These are phyloP conservation scores for Wallemia ichthyophaga DNA, from an alignment of 1,284 basidiomycete genomes.

Conservation along the genomic window DNA sequence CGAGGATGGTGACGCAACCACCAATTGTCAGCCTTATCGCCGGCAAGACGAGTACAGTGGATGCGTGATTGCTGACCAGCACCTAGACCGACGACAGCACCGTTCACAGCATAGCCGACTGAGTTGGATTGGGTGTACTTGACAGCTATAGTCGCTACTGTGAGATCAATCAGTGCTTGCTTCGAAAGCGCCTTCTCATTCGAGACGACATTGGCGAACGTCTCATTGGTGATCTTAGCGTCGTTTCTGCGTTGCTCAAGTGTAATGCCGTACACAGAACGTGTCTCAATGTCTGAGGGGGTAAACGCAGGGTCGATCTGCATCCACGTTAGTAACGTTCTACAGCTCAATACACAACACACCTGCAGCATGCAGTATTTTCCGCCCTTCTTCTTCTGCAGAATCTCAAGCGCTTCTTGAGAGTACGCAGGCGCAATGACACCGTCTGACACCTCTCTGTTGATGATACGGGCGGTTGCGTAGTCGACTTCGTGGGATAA, in stretches of 20 bases:
- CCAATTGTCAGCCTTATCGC: slow-evolving; percentile 95
- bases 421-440: slow-evolving; percentile 88
- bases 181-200: slow-evolving; percentile 51
- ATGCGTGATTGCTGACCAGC: slow-evolving; percentile 97
- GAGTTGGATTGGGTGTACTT: slow-evolving; percentile 99
- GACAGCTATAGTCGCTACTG: slow-evolving; percentile 78
- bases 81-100: slow-evolving; percentile 78
- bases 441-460: slow-evolving; percentile 88
- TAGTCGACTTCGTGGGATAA: slow-evolving; percentile 75
- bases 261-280: slow-evolving; percentile 78
- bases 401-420: slow-evolving; percentile 57
- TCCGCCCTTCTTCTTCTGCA: slow-evolving; percentile 88
- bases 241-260: slow-evolving; percentile 82
- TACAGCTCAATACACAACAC: slow-evolving; percentile 4
- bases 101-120: slow-evolving; percentile 80
- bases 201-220: slow-evolving; percentile 71
- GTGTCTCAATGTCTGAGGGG: slow-evolving; percentile 53
- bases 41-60: slow-evolving; percentile 93
- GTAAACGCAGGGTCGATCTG: slow-evolving; percentile 59
- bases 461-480: slow-evolving; percentile 83
- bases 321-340: neutral
- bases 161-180: slow-evolving; percentile 49
- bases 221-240: slow-evolving; percentile 45
- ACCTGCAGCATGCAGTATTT: slow-evolving; percentile 95
- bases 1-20: slow-evolving; percentile 92